Conservation (phyloP, 176 grass and related monocot genomes). For the Urochloa ruziziensis region DNA sequence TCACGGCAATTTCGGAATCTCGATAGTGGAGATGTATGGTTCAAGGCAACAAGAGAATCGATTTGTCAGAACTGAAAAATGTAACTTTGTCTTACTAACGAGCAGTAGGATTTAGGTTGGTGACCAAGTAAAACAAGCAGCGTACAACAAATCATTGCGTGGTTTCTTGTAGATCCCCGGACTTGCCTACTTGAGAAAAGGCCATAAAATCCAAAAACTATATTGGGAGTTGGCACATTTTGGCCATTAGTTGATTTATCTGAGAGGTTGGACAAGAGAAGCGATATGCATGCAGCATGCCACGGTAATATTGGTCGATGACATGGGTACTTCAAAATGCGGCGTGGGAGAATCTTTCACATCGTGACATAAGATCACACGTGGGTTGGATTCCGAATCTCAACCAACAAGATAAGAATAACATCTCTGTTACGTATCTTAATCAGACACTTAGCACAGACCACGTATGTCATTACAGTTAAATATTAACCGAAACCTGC, state of each 20-base stretch:
- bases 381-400: not conserved
- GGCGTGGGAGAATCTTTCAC: not conserved
- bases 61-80: not conserved
- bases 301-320: no score
- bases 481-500: not conserved
- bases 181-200: not conserved
- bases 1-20: not conserved
- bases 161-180: not conserved
- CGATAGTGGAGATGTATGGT: not conserved
- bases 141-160: not conserved
- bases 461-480: not conserved
- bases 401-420: not conserved
- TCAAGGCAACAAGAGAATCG: not conserved
- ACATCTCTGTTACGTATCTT: not conserved
- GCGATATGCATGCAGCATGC: not conserved
- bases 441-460: not conserved
- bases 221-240: not conserved
- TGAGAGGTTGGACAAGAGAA: not conserved
- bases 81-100: not conserved
- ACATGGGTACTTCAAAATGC: not conserved
- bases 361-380: not conserved
- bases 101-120: not conserved
- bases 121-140: not conserved
- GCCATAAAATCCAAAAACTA: not conserved
- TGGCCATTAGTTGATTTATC: not conserved